Conservation (phyloP, 148 eudicot species). For the Amaranthus cruentus region DNA sequence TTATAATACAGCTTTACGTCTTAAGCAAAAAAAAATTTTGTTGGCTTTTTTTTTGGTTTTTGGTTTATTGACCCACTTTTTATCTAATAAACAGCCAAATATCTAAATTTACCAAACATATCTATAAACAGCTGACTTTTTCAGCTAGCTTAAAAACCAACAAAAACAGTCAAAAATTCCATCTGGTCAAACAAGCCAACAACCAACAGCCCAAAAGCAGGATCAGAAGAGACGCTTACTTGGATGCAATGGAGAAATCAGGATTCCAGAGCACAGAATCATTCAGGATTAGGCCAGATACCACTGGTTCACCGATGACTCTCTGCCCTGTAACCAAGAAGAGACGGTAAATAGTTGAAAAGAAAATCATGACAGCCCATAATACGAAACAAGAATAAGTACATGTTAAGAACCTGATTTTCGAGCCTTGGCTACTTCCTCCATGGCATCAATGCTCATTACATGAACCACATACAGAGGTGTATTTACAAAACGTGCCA, state of each 20-base stretch:
- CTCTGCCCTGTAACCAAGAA: constrained; percentile 65
- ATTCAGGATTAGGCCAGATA: constrained; percentile 74
- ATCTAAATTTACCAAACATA: too few relatives aligned
- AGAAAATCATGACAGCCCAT: neutral
- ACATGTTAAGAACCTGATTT: constrained; percentile 58
- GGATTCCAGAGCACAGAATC: constrained; percentile 94
- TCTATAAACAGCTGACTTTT: too few relatives aligned
- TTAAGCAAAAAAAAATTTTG: too few relatives aligned
- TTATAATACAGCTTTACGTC: neutral
- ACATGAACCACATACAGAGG: constrained; percentile 96
- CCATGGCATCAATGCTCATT: constrained; percentile 98
- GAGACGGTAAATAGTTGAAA: neutral
- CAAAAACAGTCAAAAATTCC: too few relatives aligned
- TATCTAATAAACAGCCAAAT: too few relatives aligned
- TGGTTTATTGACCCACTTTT: too few relatives aligned
- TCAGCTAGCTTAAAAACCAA: too few relatives aligned
- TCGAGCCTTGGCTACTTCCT: constrained; percentile 89
- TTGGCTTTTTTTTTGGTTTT: too few relatives aligned
- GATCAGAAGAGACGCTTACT: constrained; percentile 39
- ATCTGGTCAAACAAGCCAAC: too few relatives aligned
- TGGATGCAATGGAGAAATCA: constrained; percentile 79
- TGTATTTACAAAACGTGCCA: constrained; percentile 84
- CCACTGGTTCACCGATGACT: constrained; percentile 89
- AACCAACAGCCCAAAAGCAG: neutral
- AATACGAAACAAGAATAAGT: neutral